Evolutionary conservation across 306 rosid genomes (phyloP).

Genomic region (Inga oerstediana): DNA sequence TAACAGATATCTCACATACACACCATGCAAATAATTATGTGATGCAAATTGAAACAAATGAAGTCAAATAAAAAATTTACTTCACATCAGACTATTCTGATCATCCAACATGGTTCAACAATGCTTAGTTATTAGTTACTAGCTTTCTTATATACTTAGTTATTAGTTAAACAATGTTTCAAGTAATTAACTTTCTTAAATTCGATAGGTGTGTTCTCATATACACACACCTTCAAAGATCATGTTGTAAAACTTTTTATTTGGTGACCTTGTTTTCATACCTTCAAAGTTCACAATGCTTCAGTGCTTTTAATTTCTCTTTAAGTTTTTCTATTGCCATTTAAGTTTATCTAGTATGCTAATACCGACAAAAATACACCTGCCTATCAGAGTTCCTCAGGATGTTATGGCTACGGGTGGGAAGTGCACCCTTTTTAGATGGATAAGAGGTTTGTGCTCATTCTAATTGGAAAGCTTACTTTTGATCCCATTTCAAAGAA

Average conservation of each 20-base stretch:
- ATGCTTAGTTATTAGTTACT: no score
- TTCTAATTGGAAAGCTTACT: slow-evolving; percentile 13
- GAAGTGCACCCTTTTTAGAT: slow-evolving; percentile 74
- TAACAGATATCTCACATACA: no score
- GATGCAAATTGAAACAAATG: no score
- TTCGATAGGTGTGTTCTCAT: no score
- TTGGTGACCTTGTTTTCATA: background rate
- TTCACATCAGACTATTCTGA: no score
- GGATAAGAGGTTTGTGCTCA: slow-evolving; percentile 76
- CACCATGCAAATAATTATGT: no score
- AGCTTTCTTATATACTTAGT: no score
- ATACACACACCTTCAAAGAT: no score
- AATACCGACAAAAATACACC: slow-evolving; percentile 8
- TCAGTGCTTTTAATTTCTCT: background rate
- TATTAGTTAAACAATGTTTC: no score
- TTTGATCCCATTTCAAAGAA: background rate
- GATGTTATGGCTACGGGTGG: slow-evolving; percentile 97
- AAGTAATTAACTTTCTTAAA: no score
- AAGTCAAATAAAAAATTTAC: no score
- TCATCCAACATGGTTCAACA: no score
- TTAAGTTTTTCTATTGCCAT: background rate
- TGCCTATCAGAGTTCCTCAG: slow-evolving; percentile 80
- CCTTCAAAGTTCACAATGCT: background rate
- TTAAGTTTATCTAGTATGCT: slow-evolving; percentile 21
- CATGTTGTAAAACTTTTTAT: background rate